A percentile compares a stretch with the other conserved stretches of the same genome.
Evolutionary conservation across 768 basidiomycete species (phyloP).

Genomic region (Boletus speciosus): DNA sequence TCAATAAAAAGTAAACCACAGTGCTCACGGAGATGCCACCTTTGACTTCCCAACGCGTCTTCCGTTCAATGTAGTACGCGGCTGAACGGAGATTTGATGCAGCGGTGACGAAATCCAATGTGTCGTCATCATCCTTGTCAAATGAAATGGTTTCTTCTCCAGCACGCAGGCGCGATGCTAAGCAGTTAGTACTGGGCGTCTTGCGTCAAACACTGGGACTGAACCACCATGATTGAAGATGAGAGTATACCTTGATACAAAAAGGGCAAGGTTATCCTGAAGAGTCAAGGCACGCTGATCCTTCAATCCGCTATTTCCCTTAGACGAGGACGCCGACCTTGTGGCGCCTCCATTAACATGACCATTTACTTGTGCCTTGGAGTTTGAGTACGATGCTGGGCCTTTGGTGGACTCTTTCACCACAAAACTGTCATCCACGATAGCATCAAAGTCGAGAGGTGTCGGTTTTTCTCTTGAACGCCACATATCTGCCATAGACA

Average conservation of each 20-base stretch:
- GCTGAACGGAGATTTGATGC: constrained; percentile 88
- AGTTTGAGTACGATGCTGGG: constrained; percentile 8
- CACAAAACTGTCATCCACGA: constrained; percentile 61
- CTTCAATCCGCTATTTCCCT: constrained; percentile 46
- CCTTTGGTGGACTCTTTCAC: constrained; percentile 31
- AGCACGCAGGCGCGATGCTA: constrained; percentile 63
- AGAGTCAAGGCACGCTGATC: constrained; percentile 79
- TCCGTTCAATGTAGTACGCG: constrained; percentile 83
- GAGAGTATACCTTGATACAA: constrained; percentile 71
- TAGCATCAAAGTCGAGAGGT: constrained; percentile 77
- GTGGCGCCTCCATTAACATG: constrained; percentile 12
- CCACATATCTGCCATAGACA: constrained; percentile 98
- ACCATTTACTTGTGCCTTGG: constrained; percentile 28
- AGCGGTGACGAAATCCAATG: constrained; percentile 94
- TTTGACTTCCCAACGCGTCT: constrained; percentile 97
- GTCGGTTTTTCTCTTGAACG: constrained; percentile 80
- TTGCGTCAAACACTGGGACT: constrained; percentile 5
- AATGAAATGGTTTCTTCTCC: constrained; percentile 78
- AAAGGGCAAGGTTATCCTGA: constrained; percentile 78
- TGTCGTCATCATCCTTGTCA: constrained; percentile 98
- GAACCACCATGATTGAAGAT: background rate
- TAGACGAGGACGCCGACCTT: constrained; percentile 6
- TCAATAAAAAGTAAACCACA: background rate
- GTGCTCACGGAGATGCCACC: constrained; percentile 41
- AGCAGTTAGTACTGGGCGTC: constrained; percentile 63